A percentile compares a stretch with the other conserved stretches of the same genome.
Evolutionary conservation across 257 asterid genomes (phyloP).

Genomic region (Pogostemon cablin): DNA sequence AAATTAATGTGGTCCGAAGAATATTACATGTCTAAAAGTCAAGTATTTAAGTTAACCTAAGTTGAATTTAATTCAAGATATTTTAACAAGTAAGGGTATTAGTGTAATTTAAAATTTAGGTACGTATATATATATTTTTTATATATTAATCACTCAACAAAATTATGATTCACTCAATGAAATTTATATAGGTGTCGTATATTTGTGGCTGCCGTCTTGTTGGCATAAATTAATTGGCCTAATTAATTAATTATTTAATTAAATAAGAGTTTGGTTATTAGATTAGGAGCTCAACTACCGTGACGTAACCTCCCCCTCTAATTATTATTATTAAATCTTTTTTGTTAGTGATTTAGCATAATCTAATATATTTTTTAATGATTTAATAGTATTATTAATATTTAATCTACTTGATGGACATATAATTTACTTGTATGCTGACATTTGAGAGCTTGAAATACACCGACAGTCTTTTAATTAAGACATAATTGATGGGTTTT

Average conservation of each 20-base stretch:
- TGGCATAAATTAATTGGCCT: conserved; percentile 2
- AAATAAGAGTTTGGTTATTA: conserved; percentile 30
- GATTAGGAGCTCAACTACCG: conserved; percentile 37
- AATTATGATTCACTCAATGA: neutral
- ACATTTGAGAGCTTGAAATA: neutral
- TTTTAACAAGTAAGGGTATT: neutral
- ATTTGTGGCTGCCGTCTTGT: conserved; percentile 27
- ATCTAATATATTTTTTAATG: neutral
- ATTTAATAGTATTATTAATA: neutral
- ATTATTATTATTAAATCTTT: conserved; percentile 3
- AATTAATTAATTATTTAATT: conserved; percentile 23
- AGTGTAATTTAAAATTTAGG: neutral
- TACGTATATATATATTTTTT: neutral
- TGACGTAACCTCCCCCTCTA: conserved; percentile 38
- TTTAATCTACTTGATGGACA: conserved; percentile 28
- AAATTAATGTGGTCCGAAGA: neutral
- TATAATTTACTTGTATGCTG: neutral
- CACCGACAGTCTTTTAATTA: conserved; percentile 34
- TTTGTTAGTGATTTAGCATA: neutral
- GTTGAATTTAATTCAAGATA: neutral
- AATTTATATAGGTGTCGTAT: conserved; percentile 27
- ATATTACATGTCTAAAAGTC: neutral
- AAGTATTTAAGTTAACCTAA: neutral
- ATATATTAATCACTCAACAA: neutral
- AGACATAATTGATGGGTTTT: neutral